Conservation (phyloP, 2,329 filamentous ascomycete genomes). For the Paradendryphiella salina region DNA sequence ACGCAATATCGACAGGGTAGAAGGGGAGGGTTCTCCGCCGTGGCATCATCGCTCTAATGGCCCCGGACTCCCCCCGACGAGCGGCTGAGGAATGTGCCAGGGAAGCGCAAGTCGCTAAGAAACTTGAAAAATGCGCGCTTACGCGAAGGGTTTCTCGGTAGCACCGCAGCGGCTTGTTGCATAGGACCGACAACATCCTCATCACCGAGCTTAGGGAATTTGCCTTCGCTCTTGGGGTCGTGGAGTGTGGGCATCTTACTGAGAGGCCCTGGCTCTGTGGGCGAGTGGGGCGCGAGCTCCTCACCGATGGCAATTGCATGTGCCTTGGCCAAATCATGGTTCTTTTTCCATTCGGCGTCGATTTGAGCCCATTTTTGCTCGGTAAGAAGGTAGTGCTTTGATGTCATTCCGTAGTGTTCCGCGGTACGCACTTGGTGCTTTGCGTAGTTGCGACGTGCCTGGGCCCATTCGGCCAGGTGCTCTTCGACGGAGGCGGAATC, state of each 20-base stretch:
- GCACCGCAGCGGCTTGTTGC: conserved; percentile 48
- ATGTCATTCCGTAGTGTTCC: conserved; percentile 88
- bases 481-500: conserved; percentile 64
- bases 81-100: conserved; percentile 39
- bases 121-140: conserved; percentile 48
- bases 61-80: conserved; percentile 35
- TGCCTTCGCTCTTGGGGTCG: conserved; percentile 69
- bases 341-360: conserved; percentile 71
- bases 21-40: conserved; percentile 8
- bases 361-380: conserved; percentile 86
- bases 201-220: conserved; percentile 86
- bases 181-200: conserved; percentile 94
- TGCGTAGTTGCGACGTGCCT: conserved; percentile 81
- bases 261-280: conserved; percentile 57
- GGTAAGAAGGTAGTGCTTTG: conserved; percentile 82
- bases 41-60: conserved; percentile 20
- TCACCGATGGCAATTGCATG: conserved; percentile 43
- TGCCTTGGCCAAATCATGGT: conserved; percentile 66
- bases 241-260: conserved; percentile 70
- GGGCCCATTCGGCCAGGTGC: conserved; percentile 78
- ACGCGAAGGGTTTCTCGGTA: conserved; percentile 44
- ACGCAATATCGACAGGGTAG: conserved; percentile 37
- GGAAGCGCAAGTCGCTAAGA: conserved; percentile 45
- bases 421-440: conserved; percentile 85
- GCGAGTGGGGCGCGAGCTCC: conserved; percentile 45